Base-by-base conservation (phyloP, 2,329 filamentous ascomycete genomes). In the Fulvia fulva region DNA sequence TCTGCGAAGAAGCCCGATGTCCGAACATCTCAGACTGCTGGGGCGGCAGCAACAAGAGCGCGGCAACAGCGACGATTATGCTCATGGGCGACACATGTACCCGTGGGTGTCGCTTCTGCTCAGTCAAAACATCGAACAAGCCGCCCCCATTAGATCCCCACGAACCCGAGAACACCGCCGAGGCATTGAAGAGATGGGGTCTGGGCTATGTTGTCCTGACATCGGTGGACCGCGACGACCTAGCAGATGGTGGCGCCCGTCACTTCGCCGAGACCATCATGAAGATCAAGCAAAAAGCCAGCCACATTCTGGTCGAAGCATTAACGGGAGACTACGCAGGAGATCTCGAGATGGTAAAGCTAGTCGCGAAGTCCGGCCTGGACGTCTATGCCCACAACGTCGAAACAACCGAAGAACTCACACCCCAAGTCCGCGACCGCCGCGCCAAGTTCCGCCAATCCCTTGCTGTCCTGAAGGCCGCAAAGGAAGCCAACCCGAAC, bases 1-100 rank as follows among this genome's bases (percentile, higher is more conserved):
- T 99, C 16, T 99, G 94, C 76, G 94, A 99, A 77, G 94, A 99
- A 78, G 94, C 94, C 1, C 86, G 91, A 65, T 99, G 94, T 76
- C 94, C 94, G 61, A 99, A 99, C 76, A 96, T 99, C 61, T 91
- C 89, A 63, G 93, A 97, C 74, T 99, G 94, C 80, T 99, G 94
- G 94, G 94, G 94, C 61, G 94, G 94, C 32, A 86, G 82, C 71
- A 85, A 88, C 74, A 96, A 96, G 79, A 87, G 86, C 65, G 88
- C 91, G 25, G 94, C 94, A 4, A 99, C 94, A 30, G 94, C 94
- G 2, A 99, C 94, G 11, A 97, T 99, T 75, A 99, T 99, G 94
- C 80, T 99, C 50, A 97, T 97, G 92, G 94, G 94, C 64, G 94
- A 99, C 75, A 97, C 93, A 8, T 99, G 94, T 76, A 99, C 94